Evolutionary conservation across 352 stramenopile species (phyloP), one percentile per base, ranked within the genome.

Genomic region (Saprolegnia diclina): DNA sequence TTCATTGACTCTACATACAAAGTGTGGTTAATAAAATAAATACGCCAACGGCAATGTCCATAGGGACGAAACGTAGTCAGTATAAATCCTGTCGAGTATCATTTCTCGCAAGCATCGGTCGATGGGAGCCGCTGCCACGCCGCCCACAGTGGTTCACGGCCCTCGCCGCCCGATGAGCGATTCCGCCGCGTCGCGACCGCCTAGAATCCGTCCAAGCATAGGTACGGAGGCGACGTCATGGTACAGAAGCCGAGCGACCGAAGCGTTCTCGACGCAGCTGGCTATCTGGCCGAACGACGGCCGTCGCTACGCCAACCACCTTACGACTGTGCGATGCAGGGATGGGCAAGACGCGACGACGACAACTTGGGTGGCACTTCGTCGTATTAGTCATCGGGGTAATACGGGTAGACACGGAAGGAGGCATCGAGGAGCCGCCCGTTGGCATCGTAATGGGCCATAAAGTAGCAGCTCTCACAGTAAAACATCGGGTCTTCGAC

Each of bases 401-500:
- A 55, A 18, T 66, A 55, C 7, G 57, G 57, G 38, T 54, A 66
- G 9, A 66, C 57, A 40, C 50, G 19, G 57, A 54, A 66, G 57
- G 52, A 38, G n/a, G 37, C 40, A 14, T 54, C n/a, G 21, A 66
- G 21, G 4, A 66, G 29, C 13, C 26, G 48, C 14, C 57, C 57
- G 38, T 66, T 53, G 19, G 57, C 40, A 40, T 66, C 42, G 44
- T 66, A 66, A 24, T 66, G 57, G 38, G 57, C 57, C 13, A 66
- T 42, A 13, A 40, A 66, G 42, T 66, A 66, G 40, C 57, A 66
- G 22, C 57, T 66, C 13, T 66, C 57, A 40, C 57, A 66, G 38
- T 56, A 66, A 40, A 37, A 66, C 57, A 66, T 66, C 19, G 57
- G 57, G 26, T 66, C 57, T 7, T 66, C 57, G 29, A 66, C 21